Percentiles rank a stretch among this genome's conserved stretches.
These are phyloP conservation scores for Colletotrichum ledebouriae DNA, from an alignment of 2,329 filamentous ascomycete genomes.

Conservation along the genomic window DNA sequence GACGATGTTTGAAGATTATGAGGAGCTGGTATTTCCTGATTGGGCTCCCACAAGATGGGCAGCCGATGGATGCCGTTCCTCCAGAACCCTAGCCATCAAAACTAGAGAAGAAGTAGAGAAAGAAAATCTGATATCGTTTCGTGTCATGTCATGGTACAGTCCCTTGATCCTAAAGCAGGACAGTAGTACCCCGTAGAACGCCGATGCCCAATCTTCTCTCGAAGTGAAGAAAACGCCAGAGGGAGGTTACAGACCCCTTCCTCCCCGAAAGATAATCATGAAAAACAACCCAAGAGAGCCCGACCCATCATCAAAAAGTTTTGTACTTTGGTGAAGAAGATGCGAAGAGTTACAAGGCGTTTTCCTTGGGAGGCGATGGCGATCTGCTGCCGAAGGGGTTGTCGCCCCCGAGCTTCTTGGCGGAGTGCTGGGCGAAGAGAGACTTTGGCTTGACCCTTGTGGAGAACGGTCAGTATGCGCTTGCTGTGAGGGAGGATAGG, in stretches of 20 bases:
- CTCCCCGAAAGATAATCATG: slow-evolving; percentile 17
- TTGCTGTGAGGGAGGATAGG: background rate
- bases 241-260: slow-evolving; percentile 13
- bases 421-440: slow-evolving; percentile 74
- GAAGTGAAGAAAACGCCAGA: slow-evolving; percentile 16
- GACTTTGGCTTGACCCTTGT: slow-evolving; percentile 75
- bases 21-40: slow-evolving; percentile 37
- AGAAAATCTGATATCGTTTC: slow-evolving; percentile 43
- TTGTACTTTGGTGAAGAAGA: slow-evolving; percentile 39
- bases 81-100: slow-evolving; percentile 19
- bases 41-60: slow-evolving; percentile 16
- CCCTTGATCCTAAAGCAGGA: slow-evolving; percentile 39
- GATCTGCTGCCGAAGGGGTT: slow-evolving; percentile 48
- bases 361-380: slow-evolving; percentile 37
- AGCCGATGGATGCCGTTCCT: slow-evolving; percentile 38
- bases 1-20: slow-evolving; percentile 20
- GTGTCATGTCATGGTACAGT: slow-evolving; percentile 43
- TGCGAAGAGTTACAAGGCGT: slow-evolving; percentile 32
- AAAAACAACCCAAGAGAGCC: slow-evolving; percentile 32
- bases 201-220: slow-evolving; percentile 34
- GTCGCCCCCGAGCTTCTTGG: slow-evolving; percentile 68
- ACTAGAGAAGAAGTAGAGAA: slow-evolving; percentile 31
- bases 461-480: slow-evolving; percentile 11
- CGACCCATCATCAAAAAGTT: slow-evolving; percentile 36
- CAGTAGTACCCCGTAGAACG: slow-evolving; percentile 39